These are phyloP conservation scores for Candida silvicultrix DNA, from an alignment of 805 yeast species.

Conservation along the genomic window DNA sequence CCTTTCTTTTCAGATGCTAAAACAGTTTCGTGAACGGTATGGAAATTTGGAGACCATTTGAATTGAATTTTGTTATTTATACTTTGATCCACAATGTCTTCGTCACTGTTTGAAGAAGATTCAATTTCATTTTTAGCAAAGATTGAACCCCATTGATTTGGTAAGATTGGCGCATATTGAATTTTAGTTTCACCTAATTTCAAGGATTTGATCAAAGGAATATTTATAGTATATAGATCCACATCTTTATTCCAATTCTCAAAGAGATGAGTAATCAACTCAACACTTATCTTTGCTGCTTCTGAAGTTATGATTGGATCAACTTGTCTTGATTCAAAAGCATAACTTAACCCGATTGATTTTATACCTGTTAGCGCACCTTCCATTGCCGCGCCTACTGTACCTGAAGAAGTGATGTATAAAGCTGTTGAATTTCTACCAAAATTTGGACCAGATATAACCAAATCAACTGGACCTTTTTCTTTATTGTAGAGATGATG, in stretches of 20 bases:
- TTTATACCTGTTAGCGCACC: constrained; percentile 62
- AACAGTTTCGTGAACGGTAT: constrained; percentile 51
- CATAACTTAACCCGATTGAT: constrained; percentile 80
- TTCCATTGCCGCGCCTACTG: constrained; percentile 96
- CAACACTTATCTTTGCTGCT: constrained; percentile 66
- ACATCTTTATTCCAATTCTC: constrained; percentile 49
- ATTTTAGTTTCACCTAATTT: constrained; percentile 53
- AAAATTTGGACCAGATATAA: constrained; percentile 91
- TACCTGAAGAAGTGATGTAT: constrained; percentile 87
- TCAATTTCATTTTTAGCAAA: constrained; percentile 25
- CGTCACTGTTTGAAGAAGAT: too few relatives aligned
- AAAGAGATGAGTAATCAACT: constrained; percentile 53
- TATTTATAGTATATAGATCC: constrained; percentile 77
- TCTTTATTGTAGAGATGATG: constrained; percentile 52
- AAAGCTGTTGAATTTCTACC: constrained; percentile 90
- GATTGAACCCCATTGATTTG: constrained; percentile 73
- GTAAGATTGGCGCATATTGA: constrained; percentile 70
- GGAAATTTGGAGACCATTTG: constrained; percentile 82
- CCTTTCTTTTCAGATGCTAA: constrained; percentile 26
- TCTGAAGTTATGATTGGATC: constrained; percentile 36
- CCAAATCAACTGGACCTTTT: constrained; percentile 68
- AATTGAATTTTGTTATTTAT: constrained; percentile 43
- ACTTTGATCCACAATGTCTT: constrained; percentile 44
- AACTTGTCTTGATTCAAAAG: constrained; percentile 54
- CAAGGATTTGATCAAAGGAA: constrained; percentile 62